phyloP scores from a whole-genome alignment of 2,329 filamentous ascomycete genomes.

The Epichloe hybrida region DNA sequence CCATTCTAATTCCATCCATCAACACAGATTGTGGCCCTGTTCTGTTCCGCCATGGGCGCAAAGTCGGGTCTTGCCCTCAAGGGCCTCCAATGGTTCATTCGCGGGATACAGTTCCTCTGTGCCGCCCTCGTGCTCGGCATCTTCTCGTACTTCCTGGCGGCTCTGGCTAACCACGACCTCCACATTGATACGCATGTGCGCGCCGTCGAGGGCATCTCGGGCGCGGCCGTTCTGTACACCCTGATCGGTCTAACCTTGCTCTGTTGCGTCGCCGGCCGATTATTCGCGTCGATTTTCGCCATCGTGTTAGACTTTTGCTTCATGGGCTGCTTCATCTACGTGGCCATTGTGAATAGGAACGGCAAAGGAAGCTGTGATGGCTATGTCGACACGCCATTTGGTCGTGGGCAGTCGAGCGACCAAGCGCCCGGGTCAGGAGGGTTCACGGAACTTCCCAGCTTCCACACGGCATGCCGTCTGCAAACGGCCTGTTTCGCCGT shows the following conservation, averaged over 20 bases:
- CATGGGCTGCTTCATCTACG: slow-evolving; percentile 63
- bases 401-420: slow-evolving; percentile 42
- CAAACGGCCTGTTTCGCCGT: slow-evolving; percentile 68
- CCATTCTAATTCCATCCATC: too few relatives aligned
- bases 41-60: slow-evolving; percentile 14
- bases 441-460: slow-evolving; percentile 34
- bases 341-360: slow-evolving; percentile 59
- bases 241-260: slow-evolving; percentile 59
- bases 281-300: slow-evolving; percentile 57
- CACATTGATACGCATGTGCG: slow-evolving; percentile 51
- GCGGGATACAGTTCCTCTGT: slow-evolving; percentile 60
- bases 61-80: slow-evolving; percentile 44
- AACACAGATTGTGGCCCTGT: too few relatives aligned
- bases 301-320: slow-evolving; percentile 69
- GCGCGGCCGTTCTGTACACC: slow-evolving; percentile 61
- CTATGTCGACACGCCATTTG: slow-evolving; percentile 53
- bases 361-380: slow-evolving; percentile 52
- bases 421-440: slow-evolving; percentile 33
- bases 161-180: slow-evolving; percentile 51
- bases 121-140: slow-evolving; percentile 62
- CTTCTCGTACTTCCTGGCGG: slow-evolving; percentile 74
- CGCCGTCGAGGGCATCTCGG: slow-evolving; percentile 67
- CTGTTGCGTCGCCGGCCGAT: slow-evolving; percentile 64
- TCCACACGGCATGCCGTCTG: slow-evolving; percentile 50
- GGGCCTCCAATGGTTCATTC: slow-evolving; percentile 54